Conservation (phyloP, 2,329 filamentous ascomycete species). For the Talaromyces amestolkiae region DNA sequence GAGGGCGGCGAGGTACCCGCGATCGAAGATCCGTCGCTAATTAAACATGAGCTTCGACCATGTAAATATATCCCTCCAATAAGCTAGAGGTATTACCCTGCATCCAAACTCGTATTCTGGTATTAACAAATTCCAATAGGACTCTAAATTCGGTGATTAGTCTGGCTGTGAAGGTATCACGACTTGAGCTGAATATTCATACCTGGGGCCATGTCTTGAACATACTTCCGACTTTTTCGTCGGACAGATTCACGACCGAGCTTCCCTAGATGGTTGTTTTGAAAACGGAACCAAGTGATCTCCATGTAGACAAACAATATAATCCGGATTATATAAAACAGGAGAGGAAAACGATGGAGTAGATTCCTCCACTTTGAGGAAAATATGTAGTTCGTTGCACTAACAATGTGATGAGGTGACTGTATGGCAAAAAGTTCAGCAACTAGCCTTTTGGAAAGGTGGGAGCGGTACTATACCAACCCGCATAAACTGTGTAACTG, state of each 20-base stretch:
- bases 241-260: background rate
- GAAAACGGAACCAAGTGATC: slow-evolving; percentile 2
- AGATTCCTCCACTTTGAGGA: background rate
- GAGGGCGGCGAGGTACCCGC: slow-evolving; percentile 3
- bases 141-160: background rate
- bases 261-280: background rate
- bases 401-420: slow-evolving; percentile 12
- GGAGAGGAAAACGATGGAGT: background rate
- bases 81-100: slow-evolving; percentile 18
- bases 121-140: slow-evolving; percentile 23
- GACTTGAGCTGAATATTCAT: background rate
- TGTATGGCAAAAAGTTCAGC: background rate
- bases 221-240: background rate
- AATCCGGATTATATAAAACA: background rate
- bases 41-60: background rate
- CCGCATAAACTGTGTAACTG: slow-evolving; percentile 10
- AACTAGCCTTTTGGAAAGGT: background rate
- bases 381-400: background rate
- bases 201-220: slow-evolving; percentile 5
- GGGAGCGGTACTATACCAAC: background rate
- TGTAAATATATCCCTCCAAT: background rate
- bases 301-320: slow-evolving; percentile 11
- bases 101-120: slow-evolving; percentile 26
- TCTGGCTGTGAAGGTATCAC: background rate
- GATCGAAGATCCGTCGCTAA: slow-evolving; percentile 12